A percentile compares a stretch with the other conserved stretches of the same genome.
phyloP scores from a whole-genome alignment of 2,329 filamentous ascomycete species.

The Leptographium wingfieldii region DNA sequence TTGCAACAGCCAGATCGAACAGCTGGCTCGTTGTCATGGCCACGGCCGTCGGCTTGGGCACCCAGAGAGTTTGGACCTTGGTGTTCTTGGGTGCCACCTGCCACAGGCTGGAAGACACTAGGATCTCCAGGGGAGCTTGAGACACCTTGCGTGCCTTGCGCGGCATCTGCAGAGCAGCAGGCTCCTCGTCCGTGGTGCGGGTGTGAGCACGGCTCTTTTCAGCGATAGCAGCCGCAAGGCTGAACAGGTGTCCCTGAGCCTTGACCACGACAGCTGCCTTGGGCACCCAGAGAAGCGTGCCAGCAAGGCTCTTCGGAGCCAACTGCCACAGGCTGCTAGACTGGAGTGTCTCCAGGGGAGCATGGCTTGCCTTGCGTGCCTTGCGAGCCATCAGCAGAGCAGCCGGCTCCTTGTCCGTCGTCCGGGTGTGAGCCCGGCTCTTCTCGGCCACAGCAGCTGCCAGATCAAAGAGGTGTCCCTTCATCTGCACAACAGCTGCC shows the following conservation, averaged over 20 bases:
- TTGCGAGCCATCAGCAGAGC: slow-evolving; percentile 18
- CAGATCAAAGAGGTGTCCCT: neutral
- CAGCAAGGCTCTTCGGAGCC: too few species aligned
- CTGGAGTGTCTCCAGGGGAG: neutral
- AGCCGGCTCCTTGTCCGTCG: slow-evolving; percentile 9
- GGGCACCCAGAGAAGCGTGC: neutral
- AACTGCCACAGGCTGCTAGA: slow-evolving; percentile 8
- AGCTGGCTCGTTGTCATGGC: neutral
- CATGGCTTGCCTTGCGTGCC: neutral
- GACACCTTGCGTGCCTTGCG: slow-evolving; percentile 12
- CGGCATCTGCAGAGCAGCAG: slow-evolving; percentile 7
- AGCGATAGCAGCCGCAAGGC: slow-evolving; percentile 1
- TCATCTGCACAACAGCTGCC: neutral
- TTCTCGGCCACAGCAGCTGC: neutral
- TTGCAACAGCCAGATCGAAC: slow-evolving; percentile 8
- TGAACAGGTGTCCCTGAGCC: slow-evolving; percentile 2
- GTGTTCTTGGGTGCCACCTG: neutral
- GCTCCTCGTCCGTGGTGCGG: slow-evolving; percentile 8
- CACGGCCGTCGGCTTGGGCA: neutral
- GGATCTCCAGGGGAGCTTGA: slow-evolving; percentile 1
- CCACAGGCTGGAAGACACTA: slow-evolving; percentile 3
- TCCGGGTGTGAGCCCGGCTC: neutral
- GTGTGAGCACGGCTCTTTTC: neutral
- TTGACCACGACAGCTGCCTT: too few species aligned
- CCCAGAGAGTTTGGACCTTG: slow-evolving; percentile 1